phyloP scores from a whole-genome alignment of 2,329 filamentous ascomycete species.

The Phyllosticta citribraziliensis region DNA sequence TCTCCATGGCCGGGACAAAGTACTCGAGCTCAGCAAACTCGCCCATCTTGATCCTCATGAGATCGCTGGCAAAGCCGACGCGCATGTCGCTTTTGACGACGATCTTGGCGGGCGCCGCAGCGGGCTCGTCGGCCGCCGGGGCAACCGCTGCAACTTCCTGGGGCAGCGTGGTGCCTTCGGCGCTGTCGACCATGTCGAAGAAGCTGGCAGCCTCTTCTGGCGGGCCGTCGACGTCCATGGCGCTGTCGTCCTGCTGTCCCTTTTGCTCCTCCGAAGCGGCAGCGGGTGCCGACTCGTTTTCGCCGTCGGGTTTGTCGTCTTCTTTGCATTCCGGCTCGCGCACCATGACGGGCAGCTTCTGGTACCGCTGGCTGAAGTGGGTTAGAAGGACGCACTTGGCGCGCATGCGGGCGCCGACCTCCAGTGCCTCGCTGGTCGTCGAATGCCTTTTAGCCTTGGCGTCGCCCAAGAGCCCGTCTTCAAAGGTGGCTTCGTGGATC shows the following conservation, averaged over 20 bases:
- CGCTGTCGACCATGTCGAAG: not conserved
- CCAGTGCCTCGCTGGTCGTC: slow-evolving; percentile 77
- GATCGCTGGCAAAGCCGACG: slow-evolving; percentile 66
- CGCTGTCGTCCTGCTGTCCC: not conserved
- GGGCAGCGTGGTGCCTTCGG: not conserved
- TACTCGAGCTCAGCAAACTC: slow-evolving; percentile 59
- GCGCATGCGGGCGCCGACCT: slow-evolving; percentile 65
- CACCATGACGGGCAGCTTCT: slow-evolving; percentile 55
- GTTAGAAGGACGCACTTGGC: slow-evolving; percentile 76
- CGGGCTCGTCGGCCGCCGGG: not conserved
- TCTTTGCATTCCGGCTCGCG: slow-evolving; percentile 22
- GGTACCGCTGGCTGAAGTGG: slow-evolving; percentile 91
- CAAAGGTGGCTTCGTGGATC: slow-evolving; percentile 93
- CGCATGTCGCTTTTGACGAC: slow-evolving; percentile 44
- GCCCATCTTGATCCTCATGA: slow-evolving; percentile 63
- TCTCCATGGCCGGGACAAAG: slow-evolving; percentile 50
- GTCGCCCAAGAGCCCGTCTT: slow-evolving; percentile 69
- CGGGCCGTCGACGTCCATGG: not conserved
- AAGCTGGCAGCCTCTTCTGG: not conserved
- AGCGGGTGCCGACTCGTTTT: not conserved
- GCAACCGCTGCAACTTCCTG: not conserved
- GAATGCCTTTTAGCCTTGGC: slow-evolving; percentile 83
- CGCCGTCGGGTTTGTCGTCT: slow-evolving; percentile 14
- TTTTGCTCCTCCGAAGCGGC: not conserved
- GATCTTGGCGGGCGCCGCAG: slow-evolving; percentile 18